These are phyloP conservation scores for Capronia americana DNA, from an alignment of 2,329 filamentous ascomycete species.

Conservation along the genomic window DNA sequence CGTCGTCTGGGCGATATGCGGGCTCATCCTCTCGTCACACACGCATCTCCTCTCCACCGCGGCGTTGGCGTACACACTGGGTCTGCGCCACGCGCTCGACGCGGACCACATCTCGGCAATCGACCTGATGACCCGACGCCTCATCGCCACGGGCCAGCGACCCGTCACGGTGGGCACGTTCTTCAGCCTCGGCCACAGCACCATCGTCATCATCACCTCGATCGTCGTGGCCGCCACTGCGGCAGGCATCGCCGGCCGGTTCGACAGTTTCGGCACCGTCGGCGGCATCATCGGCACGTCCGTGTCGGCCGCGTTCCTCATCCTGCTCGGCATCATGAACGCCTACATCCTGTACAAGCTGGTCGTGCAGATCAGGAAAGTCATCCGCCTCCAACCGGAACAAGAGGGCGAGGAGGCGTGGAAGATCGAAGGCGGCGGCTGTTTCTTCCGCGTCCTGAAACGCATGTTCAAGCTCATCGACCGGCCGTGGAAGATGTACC, in stretches of 20 bases:
- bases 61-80: constrained; percentile 84
- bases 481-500: constrained; percentile 89
- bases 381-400: constrained; percentile 59
- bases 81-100: constrained; percentile 92
- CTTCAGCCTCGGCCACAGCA: constrained; percentile 92
- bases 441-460: constrained; percentile 74
- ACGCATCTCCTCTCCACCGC: constrained; percentile 73
- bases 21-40: constrained; percentile 52
- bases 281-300: constrained; percentile 90
- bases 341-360: constrained; percentile 83
- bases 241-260: constrained; percentile 79
- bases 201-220: constrained; percentile 88
- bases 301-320: constrained; percentile 81
- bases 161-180: constrained; percentile 94
- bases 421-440: constrained; percentile 76
- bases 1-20: constrained; percentile 64
- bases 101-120: constrained; percentile 95
- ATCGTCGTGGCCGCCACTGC: constrained; percentile 90
- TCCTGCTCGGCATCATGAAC: constrained; percentile 83
- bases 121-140: constrained; percentile 88
- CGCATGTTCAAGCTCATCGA: constrained; percentile 76
- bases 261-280: constrained; percentile 77
- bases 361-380: constrained; percentile 68
- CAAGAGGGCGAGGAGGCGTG: constrained; percentile 61
- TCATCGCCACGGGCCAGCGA: constrained; percentile 82